Evolutionary conservation across 805 yeast species (phyloP), one percentile per base, ranked within the genome.

Genomic region (Wickerhamomyces tratensis): DNA sequence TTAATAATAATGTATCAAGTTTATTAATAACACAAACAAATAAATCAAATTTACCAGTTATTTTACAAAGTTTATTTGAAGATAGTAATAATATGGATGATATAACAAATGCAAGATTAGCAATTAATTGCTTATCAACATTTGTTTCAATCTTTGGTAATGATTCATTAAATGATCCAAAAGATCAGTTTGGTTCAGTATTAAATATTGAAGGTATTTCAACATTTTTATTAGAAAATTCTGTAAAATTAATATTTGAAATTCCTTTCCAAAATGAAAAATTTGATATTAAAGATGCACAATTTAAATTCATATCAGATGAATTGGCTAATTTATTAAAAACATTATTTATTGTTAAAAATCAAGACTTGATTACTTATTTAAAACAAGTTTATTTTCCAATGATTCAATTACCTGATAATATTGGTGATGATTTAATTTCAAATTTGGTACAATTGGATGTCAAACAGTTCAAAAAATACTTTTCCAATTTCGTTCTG

Each of bases 1-100:
- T 85, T 15, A 73, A 83, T 47, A 94, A 93, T 63, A 82, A 85
- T 54, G 77, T 81, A 50, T 78, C 91, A 14, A 82, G 94, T 42
- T 66, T 93, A 43, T 74, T 93, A 56, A 65, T 88, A 42, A 75
- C 86, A 4, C 78, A 75, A 45, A 74, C 77, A 37, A 87, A 87
- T 59, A 76, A 76, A 54, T 64, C 62, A 42, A 72, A 65, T 12
- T 68, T 88, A 43, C 82, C 82, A 7, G 65, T 65, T 12, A 69
- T 87, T 11, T 65, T 88, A 45, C 72, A 78, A 47, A 72, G 79
- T 43, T 64, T 87, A 47, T 67, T 88, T 42, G 78, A 72, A 43
- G 82, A 76, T 57, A 76, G 89, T 5, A 73, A 74, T 44, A 82
- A 77, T 47, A 62, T 71, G 49, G 67, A 69, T 27, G 95, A 87